Evolutionary conservation across 2,329 filamentous ascomycete species (phyloP).

Genomic region (Fusarium bulbicola): DNA sequence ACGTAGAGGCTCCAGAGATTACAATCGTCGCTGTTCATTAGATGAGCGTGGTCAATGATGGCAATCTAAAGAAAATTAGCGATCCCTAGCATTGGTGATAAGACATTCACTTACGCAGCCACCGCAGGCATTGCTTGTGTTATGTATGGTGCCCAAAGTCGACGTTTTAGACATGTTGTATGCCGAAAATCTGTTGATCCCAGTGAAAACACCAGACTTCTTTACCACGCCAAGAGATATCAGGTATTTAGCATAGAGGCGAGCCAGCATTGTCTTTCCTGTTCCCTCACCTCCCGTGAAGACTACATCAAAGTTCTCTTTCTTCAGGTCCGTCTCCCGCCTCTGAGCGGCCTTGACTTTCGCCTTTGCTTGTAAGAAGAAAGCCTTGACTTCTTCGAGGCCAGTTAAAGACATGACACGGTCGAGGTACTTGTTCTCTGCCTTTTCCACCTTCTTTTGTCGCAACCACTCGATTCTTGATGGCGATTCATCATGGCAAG

Average conservation of each 20-base stretch:
- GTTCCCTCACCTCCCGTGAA: constrained; percentile 46
- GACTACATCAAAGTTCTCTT: constrained; percentile 49
- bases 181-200: constrained; percentile 40
- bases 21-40: constrained; percentile 42
- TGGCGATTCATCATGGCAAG: constrained; percentile 54
- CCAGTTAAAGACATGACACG: constrained; percentile 69
- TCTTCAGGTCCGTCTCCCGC: constrained; percentile 58
- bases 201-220: constrained; percentile 56
- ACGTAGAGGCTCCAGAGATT: constrained; percentile 44
- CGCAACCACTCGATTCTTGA: constrained; percentile 46
- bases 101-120: constrained; percentile 61
- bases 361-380: constrained; percentile 57
- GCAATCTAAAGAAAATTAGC: constrained; percentile 37
- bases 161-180: constrained; percentile 45
- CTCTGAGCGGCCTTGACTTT: constrained; percentile 61
- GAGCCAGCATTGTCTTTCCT: constrained; percentile 44
- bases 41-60: constrained; percentile 44
- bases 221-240: constrained; percentile 42
- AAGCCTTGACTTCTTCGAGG: constrained; percentile 67
- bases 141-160: constrained; percentile 56
- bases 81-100: neutral
- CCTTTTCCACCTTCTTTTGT: constrained; percentile 57
- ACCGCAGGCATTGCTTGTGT: constrained; percentile 50
- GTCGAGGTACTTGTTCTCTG: constrained; percentile 64
- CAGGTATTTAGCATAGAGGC: constrained; percentile 44